Conservation (phyloP, 345 rosid species). For the Abelmoschus esculentus region DNA sequence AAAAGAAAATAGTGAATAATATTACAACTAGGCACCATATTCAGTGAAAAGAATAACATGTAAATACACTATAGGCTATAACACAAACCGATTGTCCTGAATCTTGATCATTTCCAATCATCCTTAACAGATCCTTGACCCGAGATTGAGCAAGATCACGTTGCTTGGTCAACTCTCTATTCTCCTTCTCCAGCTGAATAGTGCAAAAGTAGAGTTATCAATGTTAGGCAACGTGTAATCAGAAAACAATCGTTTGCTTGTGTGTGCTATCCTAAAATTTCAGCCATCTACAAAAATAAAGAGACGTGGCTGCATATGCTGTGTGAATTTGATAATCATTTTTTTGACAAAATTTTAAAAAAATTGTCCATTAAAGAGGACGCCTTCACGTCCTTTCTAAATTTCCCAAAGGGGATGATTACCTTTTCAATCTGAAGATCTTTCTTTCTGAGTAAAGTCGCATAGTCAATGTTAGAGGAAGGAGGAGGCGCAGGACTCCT, state of each 20-base stretch:
- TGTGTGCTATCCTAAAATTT: not conserved
- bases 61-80: not conserved
- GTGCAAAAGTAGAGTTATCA: conserved; percentile 19
- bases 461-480: conserved; percentile 49
- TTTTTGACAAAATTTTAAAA: not conserved
- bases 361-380: not conserved
- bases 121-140: conserved; percentile 58
- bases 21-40: not conserved
- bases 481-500: conserved; percentile 59
- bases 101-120: conserved; percentile 51
- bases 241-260: not conserved
- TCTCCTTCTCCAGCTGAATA: conserved; percentile 83
- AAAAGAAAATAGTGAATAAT: not conserved
- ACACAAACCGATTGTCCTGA: conserved; percentile 40
- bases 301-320: not conserved
- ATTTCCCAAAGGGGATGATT: not conserved
- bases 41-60: not conserved
- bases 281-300: not conserved
- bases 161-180: conserved; percentile 65
- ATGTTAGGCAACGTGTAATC: not conserved
- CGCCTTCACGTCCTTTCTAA: not conserved
- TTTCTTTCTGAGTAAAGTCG: conserved; percentile 62
- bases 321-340: too few species aligned
- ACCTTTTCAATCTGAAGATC: conserved; percentile 96
- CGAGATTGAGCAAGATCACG: conserved; percentile 83